These are phyloP conservation scores for Amanita pseudoporphyria DNA, from an alignment of 768 basidiomycete genomes.

Conservation along the genomic window DNA sequence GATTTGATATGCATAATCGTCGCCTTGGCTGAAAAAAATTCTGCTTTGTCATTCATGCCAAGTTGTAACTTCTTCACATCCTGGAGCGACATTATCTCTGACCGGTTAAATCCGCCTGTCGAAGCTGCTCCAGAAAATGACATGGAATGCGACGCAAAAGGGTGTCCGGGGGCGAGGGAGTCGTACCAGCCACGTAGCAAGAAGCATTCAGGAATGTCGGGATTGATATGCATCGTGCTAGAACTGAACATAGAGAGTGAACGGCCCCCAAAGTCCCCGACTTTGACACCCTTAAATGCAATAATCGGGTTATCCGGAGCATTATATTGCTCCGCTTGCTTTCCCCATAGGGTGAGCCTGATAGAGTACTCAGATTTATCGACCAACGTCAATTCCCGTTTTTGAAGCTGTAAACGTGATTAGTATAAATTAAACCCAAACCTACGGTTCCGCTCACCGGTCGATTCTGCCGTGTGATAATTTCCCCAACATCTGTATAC, in stretches of 20 bases:
- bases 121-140: slow-evolving; percentile 28
- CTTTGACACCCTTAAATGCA: slow-evolving; percentile 90
- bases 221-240: slow-evolving; percentile 76
- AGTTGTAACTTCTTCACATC: slow-evolving; percentile 74
- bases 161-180: slow-evolving; percentile 44
- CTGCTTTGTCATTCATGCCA: slow-evolving; percentile 67
- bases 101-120: slow-evolving; percentile 47
- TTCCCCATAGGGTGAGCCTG: slow-evolving; percentile 91
- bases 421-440: background rate
- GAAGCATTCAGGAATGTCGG: slow-evolving; percentile 88
- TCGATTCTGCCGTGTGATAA: slow-evolving; percentile 57
- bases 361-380: slow-evolving; percentile 74
- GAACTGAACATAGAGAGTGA: slow-evolving; percentile 77
- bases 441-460: slow-evolving; percentile 22
- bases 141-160: slow-evolving; percentile 67
- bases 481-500: slow-evolving; percentile 52
- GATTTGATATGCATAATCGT: slow-evolving; percentile 83
- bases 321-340: slow-evolving; percentile 79
- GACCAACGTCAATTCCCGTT: slow-evolving; percentile 84
- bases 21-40: slow-evolving; percentile 73
- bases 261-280: slow-evolving; percentile 86
- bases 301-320: slow-evolving; percentile 57
- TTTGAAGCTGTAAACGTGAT: slow-evolving; percentile 48
- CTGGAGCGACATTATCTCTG: slow-evolving; percentile 60
- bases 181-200: slow-evolving; percentile 90